These are phyloP conservation scores for Pseudogymnoascus destructans DNA, from an alignment of 2,329 filamentous ascomycete genomes.

Conservation along the genomic window DNA sequence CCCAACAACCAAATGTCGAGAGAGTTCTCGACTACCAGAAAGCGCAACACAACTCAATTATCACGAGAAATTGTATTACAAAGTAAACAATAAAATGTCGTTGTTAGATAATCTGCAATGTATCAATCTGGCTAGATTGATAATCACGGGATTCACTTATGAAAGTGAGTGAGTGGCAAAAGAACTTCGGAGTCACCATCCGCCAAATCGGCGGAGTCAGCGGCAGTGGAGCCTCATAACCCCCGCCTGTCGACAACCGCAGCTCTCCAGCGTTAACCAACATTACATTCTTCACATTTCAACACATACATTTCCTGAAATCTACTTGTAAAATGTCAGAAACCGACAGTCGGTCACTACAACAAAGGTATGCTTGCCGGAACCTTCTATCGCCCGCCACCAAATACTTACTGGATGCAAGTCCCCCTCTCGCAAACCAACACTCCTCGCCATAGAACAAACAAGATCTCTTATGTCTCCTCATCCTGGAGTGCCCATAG, in stretches of 20 bases:
- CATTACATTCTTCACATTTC: slow-evolving; percentile 6
- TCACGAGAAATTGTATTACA: background rate
- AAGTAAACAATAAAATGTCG: background rate
- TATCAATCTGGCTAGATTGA: background rate
- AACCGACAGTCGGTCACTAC: background rate
- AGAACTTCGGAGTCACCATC: background rate
- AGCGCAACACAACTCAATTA: background rate
- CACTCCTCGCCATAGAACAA: background rate
- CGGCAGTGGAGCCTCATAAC: background rate
- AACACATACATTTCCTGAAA: background rate
- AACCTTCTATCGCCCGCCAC: background rate
- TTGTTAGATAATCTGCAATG: background rate
- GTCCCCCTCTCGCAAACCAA: background rate
- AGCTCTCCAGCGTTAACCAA: background rate
- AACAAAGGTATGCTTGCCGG: slow-evolving; percentile 1
- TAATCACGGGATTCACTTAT: background rate
- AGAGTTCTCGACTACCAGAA: background rate
- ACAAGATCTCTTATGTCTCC: slow-evolving; percentile 3
- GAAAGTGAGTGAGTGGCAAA: background rate
- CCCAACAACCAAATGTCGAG: slow-evolving; percentile 3
- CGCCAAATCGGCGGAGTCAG: background rate
- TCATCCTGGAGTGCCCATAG: background rate
- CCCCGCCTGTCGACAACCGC: background rate
- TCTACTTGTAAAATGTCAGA: slow-evolving; percentile 1
- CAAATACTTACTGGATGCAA: background rate